These are phyloP conservation scores for Boletus rex-veris DNA, from an alignment of 768 basidiomycete genomes.

Conservation along the genomic window DNA sequence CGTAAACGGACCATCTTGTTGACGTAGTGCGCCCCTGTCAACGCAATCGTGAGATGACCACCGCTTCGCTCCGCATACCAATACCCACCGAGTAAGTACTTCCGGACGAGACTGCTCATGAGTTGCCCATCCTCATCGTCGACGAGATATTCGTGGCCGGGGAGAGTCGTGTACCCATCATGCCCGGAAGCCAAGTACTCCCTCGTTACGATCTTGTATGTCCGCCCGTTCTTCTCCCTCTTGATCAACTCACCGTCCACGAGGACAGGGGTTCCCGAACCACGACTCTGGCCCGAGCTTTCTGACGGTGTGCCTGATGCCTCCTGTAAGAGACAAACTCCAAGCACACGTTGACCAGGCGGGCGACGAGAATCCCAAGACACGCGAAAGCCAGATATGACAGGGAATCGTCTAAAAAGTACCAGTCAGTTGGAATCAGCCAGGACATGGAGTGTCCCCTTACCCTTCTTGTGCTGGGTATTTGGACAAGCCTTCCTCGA, in stretches of 20 bases:
- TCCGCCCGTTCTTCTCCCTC: constrained; percentile 49
- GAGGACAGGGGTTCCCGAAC: constrained; percentile 30
- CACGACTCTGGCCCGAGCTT: constrained; percentile 16
- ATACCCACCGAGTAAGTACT: constrained; percentile 72
- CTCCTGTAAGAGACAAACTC: constrained; percentile 59
- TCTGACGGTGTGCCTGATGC: constrained; percentile 17
- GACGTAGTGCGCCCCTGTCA: constrained; percentile 68
- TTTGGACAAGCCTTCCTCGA: constrained; percentile 68
- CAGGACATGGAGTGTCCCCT: constrained; percentile 12
- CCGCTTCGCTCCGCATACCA: neutral
- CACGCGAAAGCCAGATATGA: constrained; percentile 80
- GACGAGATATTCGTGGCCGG: constrained; percentile 62
- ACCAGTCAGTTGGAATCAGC: neutral
- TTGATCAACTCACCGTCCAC: constrained; percentile 52
- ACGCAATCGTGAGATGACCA: constrained; percentile 8
- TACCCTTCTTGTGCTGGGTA: constrained; percentile 93
- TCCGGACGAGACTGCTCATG: constrained; percentile 75
- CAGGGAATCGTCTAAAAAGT: constrained; percentile 71
- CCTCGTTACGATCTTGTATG: constrained; percentile 80
- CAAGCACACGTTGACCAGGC: constrained; percentile 69
- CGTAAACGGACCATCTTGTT: constrained; percentile 51
- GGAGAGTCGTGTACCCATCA: constrained; percentile 74
- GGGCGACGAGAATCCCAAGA: constrained; percentile 80
- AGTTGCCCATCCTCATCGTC: constrained; percentile 82
- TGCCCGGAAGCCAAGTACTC: constrained; percentile 84